Percentiles rank a stretch among this genome's conserved stretches.
Conservation (phyloP, 208 protist genomes). For the Perkinsela sp. region DNA sequence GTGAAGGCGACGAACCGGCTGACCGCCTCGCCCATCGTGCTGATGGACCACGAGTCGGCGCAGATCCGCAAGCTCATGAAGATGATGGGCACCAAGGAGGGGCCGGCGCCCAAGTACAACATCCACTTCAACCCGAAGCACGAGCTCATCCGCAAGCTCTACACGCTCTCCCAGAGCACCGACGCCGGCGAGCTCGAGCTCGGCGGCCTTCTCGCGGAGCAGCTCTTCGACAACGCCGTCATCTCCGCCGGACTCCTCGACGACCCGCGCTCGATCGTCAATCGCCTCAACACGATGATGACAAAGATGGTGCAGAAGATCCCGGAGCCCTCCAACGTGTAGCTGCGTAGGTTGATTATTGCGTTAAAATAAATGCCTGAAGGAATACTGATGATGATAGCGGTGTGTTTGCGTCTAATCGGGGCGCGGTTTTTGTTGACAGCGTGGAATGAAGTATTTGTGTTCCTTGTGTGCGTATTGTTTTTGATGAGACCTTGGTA, state of each 20-base stretch:
- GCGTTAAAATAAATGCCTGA: too few relatives aligned
- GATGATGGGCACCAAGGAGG: constrained; percentile 36
- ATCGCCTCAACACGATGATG: constrained; percentile 59
- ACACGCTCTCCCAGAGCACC: constrained; percentile 38
- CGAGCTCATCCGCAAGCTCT: constrained; percentile 60
- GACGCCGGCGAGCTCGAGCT: constrained; percentile 37
- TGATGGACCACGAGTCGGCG: constrained; percentile 62
- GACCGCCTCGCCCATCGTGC: constrained; percentile 50
- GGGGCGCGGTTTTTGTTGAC: too few relatives aligned
- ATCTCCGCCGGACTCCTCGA: constrained; percentile 65
- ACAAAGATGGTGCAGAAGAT: constrained; percentile 58
- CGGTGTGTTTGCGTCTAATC: too few relatives aligned
- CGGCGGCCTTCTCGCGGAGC: constrained; percentile 45
- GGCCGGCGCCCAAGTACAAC: constrained; percentile 62
- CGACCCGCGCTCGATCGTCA: constrained; percentile 62
- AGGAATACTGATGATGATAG: too few relatives aligned
- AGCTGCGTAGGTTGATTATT: neutral
- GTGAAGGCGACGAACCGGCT: constrained; percentile 53
- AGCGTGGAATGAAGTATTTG: too few relatives aligned
- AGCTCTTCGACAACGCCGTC: constrained; percentile 71
- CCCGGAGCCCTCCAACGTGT: constrained; percentile 17
- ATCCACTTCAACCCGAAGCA: constrained; percentile 67
- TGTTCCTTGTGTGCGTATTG: too few relatives aligned
- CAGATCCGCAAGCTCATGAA: constrained; percentile 68
- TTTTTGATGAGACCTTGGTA: too few relatives aligned